Evolutionary conservation across 2,329 filamentous ascomycete genomes (phyloP), one percentile per base, ranked within the genome.

Genomic region (Fusarium compactum): DNA sequence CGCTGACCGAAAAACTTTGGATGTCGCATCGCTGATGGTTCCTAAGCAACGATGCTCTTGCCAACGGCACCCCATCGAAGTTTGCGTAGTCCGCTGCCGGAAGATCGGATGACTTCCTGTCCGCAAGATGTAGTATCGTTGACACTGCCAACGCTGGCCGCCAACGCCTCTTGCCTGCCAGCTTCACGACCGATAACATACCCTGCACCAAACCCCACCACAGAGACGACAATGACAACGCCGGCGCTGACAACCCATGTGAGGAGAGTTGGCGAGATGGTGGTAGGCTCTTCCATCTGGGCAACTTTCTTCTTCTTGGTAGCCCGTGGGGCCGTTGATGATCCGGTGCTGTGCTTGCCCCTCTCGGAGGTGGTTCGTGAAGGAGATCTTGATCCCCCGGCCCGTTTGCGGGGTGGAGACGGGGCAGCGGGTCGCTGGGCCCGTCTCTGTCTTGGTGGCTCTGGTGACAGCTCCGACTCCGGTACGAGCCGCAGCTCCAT

Each of bases 181-280:
- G 90, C 89, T 71, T 92, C 90, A 27, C 89, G 83, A 8, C 90
- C 90, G 63, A 91, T 89, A 25, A 91, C 89, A 73, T 91, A 91
- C 14, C 90, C 90, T 11, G 90, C 90, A 5, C 90, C 89, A 70
- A 92, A 92, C 4, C 89, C 89, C 34, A 92, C 89, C 3, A 91
- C 90, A 10, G 87, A 90, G 5, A 92, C 87, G 14, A 92, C 82
- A 11, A 92, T 89, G 3, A 92, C 87, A 2, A 91, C 89, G 20
- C 90, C 89, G 10, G 90, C 89, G 60, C 87, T 89, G 57, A 91
- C 84, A 8, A 90, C 87, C 87, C 89, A 91, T 0, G 89, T 89
- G 52, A 91, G 77, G 10, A 90, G 78, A 2, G 89, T 90, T 34
- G 89, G 88, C 53, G 85, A 89, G 55, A 90, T 83, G 38, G 84